Evolutionary conservation across 352 stramenopile genomes (phyloP).

Genomic region (Thalassiosira hispida): DNA sequence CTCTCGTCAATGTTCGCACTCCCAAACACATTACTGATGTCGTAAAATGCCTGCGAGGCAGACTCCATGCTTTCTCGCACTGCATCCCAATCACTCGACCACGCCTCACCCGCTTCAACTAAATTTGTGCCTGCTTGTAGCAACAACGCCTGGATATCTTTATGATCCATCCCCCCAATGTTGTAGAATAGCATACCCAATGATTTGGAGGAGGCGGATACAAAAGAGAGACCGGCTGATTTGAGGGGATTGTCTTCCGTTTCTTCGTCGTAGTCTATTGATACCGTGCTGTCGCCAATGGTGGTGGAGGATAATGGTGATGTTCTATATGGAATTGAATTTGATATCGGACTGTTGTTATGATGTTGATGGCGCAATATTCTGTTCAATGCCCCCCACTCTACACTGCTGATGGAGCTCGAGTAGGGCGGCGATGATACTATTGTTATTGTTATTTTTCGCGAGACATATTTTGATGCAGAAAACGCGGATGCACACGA

Average conservation of each 20-base stretch:
- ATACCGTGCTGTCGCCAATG: not conserved
- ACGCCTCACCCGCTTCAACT: slow-evolving; percentile 25
- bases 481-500: not conserved
- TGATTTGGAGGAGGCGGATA: slow-evolving; percentile 49
- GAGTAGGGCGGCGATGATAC: no score
- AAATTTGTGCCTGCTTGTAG: slow-evolving; percentile 32
- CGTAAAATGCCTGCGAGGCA: slow-evolving; percentile 44
- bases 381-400: no score
- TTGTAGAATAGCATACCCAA: slow-evolving; percentile 61
- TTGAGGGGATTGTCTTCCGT: slow-evolving; percentile 36
- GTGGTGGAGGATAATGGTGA: not conserved
- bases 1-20: slow-evolving; percentile 58
- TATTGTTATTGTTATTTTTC: not conserved
- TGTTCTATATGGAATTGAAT: not conserved
- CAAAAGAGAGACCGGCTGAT: slow-evolving; percentile 51
- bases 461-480: not conserved
- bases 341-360: no score
- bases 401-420: no score
- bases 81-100: slow-evolving; percentile 34
- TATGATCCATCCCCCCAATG: slow-evolving; percentile 54
- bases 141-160: slow-evolving; percentile 52
- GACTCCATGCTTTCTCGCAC: slow-evolving; percentile 31
- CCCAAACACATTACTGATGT: slow-evolving; percentile 52
- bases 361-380: no score
- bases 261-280: not conserved